Conservation (phyloP, 2,329 filamentous ascomycete genomes). For the Aspergillus glaucus region DNA sequence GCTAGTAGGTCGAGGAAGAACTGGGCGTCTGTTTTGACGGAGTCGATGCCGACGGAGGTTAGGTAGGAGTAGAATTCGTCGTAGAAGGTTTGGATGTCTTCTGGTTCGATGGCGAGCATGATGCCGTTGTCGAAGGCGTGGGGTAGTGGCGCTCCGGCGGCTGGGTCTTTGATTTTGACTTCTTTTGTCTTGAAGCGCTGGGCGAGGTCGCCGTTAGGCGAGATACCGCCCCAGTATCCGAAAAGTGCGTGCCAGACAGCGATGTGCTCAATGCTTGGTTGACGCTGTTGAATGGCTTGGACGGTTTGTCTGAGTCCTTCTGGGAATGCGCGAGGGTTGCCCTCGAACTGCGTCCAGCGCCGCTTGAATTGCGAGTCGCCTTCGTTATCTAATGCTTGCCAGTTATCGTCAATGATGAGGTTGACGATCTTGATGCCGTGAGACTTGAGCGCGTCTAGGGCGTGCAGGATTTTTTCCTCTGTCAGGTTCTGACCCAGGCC, state of each 20-base stretch:
- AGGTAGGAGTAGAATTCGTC: conserved; percentile 88
- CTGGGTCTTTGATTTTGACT: conserved; percentile 50
- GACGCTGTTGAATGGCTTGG: conserved; percentile 58
- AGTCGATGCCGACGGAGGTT: conserved; percentile 65
- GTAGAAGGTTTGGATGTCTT: conserved; percentile 72
- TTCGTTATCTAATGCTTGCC: conserved; percentile 68
- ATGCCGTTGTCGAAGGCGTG: conserved; percentile 36
- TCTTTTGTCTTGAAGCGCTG: conserved; percentile 67
- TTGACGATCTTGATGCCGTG: conserved; percentile 72
- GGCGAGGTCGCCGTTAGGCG: conserved; percentile 66
- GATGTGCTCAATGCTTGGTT: conserved; percentile 71
- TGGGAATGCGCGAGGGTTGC: conserved; percentile 72
- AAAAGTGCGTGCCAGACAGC: conserved; percentile 89
- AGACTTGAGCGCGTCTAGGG: conserved; percentile 63
- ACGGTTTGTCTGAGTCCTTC: conserved; percentile 68
- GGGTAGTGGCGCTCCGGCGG: conserved; percentile 42
- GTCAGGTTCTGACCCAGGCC: conserved; percentile 76
- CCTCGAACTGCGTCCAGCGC: conserved; percentile 78
- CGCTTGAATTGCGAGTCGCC: conserved; percentile 47
- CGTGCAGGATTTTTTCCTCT: conserved; percentile 69
- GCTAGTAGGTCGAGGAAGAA: conserved; percentile 76
- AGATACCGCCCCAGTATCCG: conserved; percentile 88
- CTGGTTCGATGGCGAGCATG: conserved; percentile 66
- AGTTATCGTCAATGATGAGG: conserved; percentile 95
- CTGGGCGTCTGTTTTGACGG: conserved; percentile 89